Base-by-base conservation (phyloP, 2,329 filamentous ascomycete genomes). In the Verticillium klebahnii region DNA sequence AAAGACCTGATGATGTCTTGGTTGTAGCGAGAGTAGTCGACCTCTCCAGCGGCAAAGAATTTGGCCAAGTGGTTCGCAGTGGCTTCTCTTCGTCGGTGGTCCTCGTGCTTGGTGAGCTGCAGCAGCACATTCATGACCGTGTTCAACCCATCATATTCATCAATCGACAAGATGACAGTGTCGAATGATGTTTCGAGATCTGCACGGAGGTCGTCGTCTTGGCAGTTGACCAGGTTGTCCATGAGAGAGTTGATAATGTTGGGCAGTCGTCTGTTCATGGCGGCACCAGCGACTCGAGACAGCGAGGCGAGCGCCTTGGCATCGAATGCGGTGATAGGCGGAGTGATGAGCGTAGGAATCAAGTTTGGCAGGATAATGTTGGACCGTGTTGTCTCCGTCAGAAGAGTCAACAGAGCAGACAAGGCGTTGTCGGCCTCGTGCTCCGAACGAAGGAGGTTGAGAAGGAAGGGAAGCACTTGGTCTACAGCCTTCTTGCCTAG, bases 291-390 rank as follows among this genome's bases (percentile, higher is more conserved):
- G 58, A 99, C 96, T 75, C 93, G 89, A 58, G 96, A 93, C 69
- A 99, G 78, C 31, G 95, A 98, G 40, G 95, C 95, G 66, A 99
- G 80, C 14, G 95, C 95, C 73, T 89, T 93, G 63, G 96, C 95
- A 72, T 99, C 97, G 83, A 99, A 99, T 1, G 89, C 86, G 32
- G 93, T 91, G 68, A 99, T 97, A 1, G 95, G 95, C 60, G 92
- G 89, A 9, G 91, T 89, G 63, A 96, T 91, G 36, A 99, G 84
- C 2, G 93, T 98, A 0, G 96, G 95, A 63, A 99, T 92, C 61
- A 99, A 88, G 75, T 96, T 97, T 23, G 95, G 96, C 62, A 99
- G 80, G 69, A 99, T 99, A 68, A 97, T 93, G 74, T 97, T 99
- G 25, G 94, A 96, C 66, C 95, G 86, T 8, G 92, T 95, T 17